Percentiles rank a stretch among this genome's conserved stretches.
Evolutionary conservation across 345 rosid species (phyloP).

Genomic region (Melaleuca quinquenervia): DNA sequence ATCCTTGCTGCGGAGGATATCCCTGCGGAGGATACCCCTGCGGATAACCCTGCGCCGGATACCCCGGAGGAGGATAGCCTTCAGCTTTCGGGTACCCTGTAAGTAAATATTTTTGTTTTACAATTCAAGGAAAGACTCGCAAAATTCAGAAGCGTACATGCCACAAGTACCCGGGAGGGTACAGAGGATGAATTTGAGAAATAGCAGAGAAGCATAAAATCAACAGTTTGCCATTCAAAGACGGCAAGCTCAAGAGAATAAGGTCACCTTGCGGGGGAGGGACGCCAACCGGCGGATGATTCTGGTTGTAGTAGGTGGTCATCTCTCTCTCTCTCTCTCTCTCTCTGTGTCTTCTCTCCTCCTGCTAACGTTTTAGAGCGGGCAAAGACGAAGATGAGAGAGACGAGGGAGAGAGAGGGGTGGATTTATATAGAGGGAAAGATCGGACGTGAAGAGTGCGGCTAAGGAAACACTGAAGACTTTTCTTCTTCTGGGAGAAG

Average conservation of each 20-base stretch:
- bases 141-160: neutral
- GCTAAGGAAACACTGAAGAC: neutral
- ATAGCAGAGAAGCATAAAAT: neutral
- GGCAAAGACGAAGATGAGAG: neutral
- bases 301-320: slow-evolving; percentile 38
- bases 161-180: neutral
- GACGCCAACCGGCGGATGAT: slow-evolving; percentile 48
- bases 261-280: slow-evolving; percentile 61
- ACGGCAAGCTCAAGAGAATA: neutral
- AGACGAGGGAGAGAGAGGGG: neutral
- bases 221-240: neutral
- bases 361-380: neutral
- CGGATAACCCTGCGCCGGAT: slow-evolving; percentile 29
- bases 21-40: slow-evolving; percentile 45
- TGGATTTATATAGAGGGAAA: neutral
- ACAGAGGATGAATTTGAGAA: neutral
- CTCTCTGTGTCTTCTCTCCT: neutral
- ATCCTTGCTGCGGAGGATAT: slow-evolving; percentile 9
- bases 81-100: neutral
- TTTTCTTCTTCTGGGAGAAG: neutral
- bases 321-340: neutral
- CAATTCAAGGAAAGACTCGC: neutral
- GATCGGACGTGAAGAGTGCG: neutral
- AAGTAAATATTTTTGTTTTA: neutral
- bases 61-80: slow-evolving; percentile 39